Conservation (phyloP, 305 asterid species). For the Solanum aculeatissimum region DNA sequence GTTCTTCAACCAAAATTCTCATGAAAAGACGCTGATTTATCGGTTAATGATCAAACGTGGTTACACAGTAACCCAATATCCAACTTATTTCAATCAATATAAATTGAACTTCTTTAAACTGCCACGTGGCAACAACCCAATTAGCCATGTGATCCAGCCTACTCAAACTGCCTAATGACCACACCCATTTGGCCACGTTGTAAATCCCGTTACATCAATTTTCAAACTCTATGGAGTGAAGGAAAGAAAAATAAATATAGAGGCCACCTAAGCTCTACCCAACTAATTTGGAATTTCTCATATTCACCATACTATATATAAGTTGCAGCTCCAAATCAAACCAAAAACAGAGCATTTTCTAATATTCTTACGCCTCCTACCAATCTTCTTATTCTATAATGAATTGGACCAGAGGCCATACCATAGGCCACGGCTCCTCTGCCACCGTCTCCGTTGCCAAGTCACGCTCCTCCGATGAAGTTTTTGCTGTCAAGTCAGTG, state of each 20-base stretch:
- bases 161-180: neutral
- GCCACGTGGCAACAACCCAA: neutral
- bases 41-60: neutral
- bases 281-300: neutral
- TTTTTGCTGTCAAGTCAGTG: slow-evolving; percentile 55
- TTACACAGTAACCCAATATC: neutral
- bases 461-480: slow-evolving; percentile 8
- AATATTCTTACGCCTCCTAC: neutral
- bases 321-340: slow-evolving; percentile 6
- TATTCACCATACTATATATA: neutral
- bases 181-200: slow-evolving; percentile 1
- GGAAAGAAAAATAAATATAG: neutral
- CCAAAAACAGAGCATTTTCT: neutral
- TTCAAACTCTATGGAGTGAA: neutral
- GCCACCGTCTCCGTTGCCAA: slow-evolving; percentile 56
- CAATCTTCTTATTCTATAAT: slow-evolving; percentile 6
- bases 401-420: slow-evolving; percentile 70
- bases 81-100: neutral
- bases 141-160: neutral
- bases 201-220: neutral
- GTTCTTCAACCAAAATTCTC: neutral
- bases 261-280: neutral
- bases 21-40: neutral
- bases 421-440: slow-evolving; percentile 58
- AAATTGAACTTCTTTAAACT: neutral